Base-by-base conservation (phyloP, 2,329 filamentous ascomycete genomes). In the Venturia nashicola region DNA sequence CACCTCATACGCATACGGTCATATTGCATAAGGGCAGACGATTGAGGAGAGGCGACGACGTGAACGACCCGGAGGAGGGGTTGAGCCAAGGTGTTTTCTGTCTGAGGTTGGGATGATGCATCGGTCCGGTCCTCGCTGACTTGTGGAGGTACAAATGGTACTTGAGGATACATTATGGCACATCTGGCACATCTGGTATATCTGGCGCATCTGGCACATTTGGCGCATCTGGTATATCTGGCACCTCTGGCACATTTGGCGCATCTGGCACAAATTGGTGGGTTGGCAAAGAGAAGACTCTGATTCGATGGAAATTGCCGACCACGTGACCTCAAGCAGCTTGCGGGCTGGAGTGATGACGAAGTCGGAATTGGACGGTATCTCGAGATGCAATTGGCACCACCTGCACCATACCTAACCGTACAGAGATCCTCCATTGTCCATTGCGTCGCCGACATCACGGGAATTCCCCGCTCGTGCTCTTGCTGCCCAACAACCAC, bases 401-500 rank as follows among this genome's bases (percentile, higher is more conserved):
- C 51, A 57, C 18, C n/a, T n/a, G n/a, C n/a, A n/a, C n/a, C n/a
- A n/a, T n/a, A n/a, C n/a, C n/a, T n/a, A n/a, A n/a, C n/a, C 27
- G 27, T 4, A 27, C 27, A 27, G 27, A 27, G 27, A 27, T 27
- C 4, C 27, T 27, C 4, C 27, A 27, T 27, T 27, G 27, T 36
- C 27, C 51, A 36, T 36, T 36, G 51, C 51, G 11, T 57, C 18
- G 6, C 16, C 32, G 5, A 18, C 9, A 39, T 36, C 51, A 57
- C 51, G 32, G 32, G 27, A 55, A n/a, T 14, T 36, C 11, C 51
- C 32, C 51, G 27, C 51, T 57, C 51, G 27, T 57, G 14, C 51
- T 57, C 51, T 36, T 36, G 51, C 51, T 57, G 51, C 51, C 51
- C 51, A 57, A 57, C 32, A 34, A 57, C 16, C 51, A 57, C 51